Percentiles rank a stretch among this genome's conserved stretches.
phyloP scores from a whole-genome alignment of 192 early-diverging fungal species.

The Podila clonocystis region DNA sequence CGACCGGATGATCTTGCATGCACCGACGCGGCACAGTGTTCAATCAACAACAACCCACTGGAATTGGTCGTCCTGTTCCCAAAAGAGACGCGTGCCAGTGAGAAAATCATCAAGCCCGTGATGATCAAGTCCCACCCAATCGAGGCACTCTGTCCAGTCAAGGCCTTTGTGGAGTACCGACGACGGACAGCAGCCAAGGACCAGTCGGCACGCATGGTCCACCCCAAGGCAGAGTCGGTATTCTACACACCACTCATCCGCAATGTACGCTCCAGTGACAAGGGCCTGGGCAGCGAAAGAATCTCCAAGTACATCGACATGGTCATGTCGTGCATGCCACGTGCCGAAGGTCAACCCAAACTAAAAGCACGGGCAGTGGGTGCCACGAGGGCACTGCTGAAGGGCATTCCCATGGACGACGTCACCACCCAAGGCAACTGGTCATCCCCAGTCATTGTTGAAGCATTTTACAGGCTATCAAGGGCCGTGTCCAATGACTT shows the following conservation, averaged over 20 bases:
- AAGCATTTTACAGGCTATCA: too few relatives aligned
- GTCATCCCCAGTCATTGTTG: too few relatives aligned
- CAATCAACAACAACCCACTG: too few relatives aligned
- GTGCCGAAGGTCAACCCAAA: neutral
- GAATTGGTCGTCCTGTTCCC: neutral
- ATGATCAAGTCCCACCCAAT: neutral
- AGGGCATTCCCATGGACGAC: too few relatives aligned
- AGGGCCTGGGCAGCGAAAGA: neutral
- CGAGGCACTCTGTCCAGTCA: constrained; percentile 7
- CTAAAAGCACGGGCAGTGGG: constrained; percentile 7
- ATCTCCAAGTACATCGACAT: constrained; percentile 13
- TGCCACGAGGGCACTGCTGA: neutral
- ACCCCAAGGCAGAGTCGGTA: neutral
- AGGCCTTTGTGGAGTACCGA: too few relatives aligned
- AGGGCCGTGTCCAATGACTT: too few relatives aligned
- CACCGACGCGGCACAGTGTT: constrained; percentile 1
- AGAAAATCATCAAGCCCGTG: neutral
- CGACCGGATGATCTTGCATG: constrained; percentile 4
- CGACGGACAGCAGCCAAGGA: too few relatives aligned
- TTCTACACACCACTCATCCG: neutral
- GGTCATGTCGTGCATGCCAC: neutral
- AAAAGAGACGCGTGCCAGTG: neutral
- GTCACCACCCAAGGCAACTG: too few relatives aligned
- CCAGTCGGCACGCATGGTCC: neutral
- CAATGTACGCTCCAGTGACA: neutral